A percentile compares a stretch with the other conserved stretches of the same genome.
Conservation (phyloP, 2,329 filamentous ascomycete species). For the Colletotrichum incanum region DNA sequence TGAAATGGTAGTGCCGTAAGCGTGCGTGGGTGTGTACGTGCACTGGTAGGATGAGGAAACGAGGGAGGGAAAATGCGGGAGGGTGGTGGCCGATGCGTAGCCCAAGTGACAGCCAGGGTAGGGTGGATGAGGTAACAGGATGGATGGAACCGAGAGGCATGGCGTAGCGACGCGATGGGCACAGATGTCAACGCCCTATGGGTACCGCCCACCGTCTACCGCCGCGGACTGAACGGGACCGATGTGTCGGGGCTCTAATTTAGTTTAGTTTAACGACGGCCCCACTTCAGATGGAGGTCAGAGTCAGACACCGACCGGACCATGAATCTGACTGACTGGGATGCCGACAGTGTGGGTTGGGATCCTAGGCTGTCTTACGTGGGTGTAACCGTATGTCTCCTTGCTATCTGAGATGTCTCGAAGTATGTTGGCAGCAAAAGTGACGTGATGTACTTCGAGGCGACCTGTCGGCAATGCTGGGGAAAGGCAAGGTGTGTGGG, state of each 20-base stretch:
- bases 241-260: constrained; percentile 26
- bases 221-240: constrained; percentile 19
- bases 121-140: not conserved
- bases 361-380: not conserved
- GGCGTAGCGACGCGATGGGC: not conserved
- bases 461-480: not conserved
- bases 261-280: constrained; percentile 12
- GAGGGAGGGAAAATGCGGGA: not conserved
- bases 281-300: not conserved
- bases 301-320: not conserved
- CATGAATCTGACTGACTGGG: not conserved
- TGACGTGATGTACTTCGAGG: not conserved
- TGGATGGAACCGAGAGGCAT: not conserved
- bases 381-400: not conserved
- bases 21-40: not conserved
- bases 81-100: constrained; percentile 12
- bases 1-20: not conserved
- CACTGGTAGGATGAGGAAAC: not conserved
- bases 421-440: not conserved
- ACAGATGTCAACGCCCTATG: constrained; percentile 1
- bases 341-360: not conserved
- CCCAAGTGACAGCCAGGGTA: constrained; percentile 1
- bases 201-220: not conserved
- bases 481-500: not conserved
- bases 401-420: not conserved